These are phyloP conservation scores for Fomitiporia mediterranea DNA, from an alignment of 1,284 basidiomycete species.

Conservation along the genomic window DNA sequence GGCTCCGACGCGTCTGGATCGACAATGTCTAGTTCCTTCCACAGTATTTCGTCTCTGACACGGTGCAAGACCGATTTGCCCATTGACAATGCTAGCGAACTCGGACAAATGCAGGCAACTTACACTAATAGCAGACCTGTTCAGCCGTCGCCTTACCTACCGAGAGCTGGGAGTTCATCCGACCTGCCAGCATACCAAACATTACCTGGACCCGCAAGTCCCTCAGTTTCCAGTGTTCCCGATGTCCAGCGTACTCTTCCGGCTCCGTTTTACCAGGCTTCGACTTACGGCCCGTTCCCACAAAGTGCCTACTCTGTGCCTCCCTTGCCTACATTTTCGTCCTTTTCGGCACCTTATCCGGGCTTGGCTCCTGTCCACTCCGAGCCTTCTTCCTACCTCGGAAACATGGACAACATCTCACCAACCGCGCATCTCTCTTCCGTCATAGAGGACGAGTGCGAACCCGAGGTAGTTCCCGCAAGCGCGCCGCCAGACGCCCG, in stretches of 20 bases:
- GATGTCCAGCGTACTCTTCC: neutral
- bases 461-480: conserved; percentile 14
- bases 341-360: neutral
- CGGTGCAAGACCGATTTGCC: neutral
- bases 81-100: neutral
- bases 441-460: neutral
- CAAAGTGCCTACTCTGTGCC: neutral
- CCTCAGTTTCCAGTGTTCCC: neutral
- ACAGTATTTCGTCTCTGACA: conserved; percentile 1
- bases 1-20: conserved; percentile 13
- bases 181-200: neutral
- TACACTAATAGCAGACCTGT: neutral
- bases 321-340: neutral
- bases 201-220: neutral
- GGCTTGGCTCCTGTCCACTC: neutral
- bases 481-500: conserved; percentile 16
- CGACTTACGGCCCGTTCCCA: neutral
- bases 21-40: conserved; percentile 5
- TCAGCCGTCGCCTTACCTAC: neutral
- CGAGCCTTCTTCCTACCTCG: neutral
- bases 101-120: neutral
- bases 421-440: neutral
- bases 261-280: neutral
- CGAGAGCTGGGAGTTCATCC: neutral
- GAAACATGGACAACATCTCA: neutral